Evolutionary conservation across 805 yeast genomes (phyloP).

Genomic region (Wickerhamiella kurtzmanii): DNA sequence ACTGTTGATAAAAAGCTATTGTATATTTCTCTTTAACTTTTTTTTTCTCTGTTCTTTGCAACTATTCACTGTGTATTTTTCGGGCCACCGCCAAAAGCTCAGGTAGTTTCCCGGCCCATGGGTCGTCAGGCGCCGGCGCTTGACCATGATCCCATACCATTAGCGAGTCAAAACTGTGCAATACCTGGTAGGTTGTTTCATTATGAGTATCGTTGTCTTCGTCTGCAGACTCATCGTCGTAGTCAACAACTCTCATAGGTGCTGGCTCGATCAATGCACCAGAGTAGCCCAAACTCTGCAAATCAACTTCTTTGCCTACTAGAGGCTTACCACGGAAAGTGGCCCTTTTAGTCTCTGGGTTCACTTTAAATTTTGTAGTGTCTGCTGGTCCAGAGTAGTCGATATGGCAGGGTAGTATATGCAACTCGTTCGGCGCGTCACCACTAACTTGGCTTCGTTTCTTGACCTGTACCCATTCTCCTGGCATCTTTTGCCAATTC

Average conservation of each 20-base stretch:
- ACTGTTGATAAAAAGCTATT: too few species aligned
- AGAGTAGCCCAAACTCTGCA: constrained; percentile 8
- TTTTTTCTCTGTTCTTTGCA: too few species aligned
- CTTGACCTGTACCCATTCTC: not conserved
- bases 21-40: too few species aligned
- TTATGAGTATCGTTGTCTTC: not conserved
- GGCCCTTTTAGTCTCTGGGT: constrained; percentile 1
- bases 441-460: not conserved
- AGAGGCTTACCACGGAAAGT: constrained; percentile 17
- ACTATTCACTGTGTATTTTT: not conserved
- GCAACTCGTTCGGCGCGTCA: constrained; percentile 6
- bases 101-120: constrained; percentile 13
- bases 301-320: constrained; percentile 13
- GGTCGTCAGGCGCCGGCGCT: constrained; percentile 7
- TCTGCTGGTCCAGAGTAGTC: constrained; percentile 12
- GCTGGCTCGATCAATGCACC: constrained; percentile 12
- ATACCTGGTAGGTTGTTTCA: not conserved
- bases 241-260: constrained; percentile 11
- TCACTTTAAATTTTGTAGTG: constrained; percentile 7
- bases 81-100: constrained; percentile 10
- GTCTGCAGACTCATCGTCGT: constrained; percentile 10
- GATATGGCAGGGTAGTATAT: constrained; percentile 16
- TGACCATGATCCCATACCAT: constrained; percentile 17
- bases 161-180: constrained; percentile 6
- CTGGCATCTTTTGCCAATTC: too few species aligned